Conservation (phyloP, 768 basidiomycete genomes). For the Grammothele lineata region DNA sequence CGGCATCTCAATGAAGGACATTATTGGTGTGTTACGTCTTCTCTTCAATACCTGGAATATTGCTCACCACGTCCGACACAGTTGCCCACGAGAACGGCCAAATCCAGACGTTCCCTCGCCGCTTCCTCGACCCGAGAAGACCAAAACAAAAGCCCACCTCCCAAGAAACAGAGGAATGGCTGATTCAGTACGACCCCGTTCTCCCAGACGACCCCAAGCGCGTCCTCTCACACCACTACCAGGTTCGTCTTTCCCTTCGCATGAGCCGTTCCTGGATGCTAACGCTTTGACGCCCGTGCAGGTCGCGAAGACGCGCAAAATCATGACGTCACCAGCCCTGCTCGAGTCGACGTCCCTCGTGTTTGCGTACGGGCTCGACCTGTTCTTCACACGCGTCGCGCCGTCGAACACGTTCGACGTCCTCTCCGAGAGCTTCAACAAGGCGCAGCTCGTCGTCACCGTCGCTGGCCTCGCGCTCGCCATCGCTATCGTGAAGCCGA, state of each 20-base stretch:
- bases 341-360: constrained; percentile 92
- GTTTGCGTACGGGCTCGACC: constrained; percentile 81
- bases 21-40: constrained; percentile 62
- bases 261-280: no score
- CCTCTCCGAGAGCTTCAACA: constrained; percentile 89
- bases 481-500: constrained; percentile 79
- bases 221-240: constrained; percentile 52
- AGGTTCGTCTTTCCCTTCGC: constrained; percentile 32
- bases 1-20: constrained; percentile 82
- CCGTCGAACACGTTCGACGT: constrained; percentile 93
- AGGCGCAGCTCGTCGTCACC: constrained; percentile 83
- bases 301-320: constrained; percentile 64
- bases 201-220: constrained; percentile 63
- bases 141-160: constrained; percentile 72
- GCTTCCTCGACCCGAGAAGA: constrained; percentile 78
- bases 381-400: constrained; percentile 81
- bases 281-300: constrained; percentile 27
- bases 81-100: constrained; percentile 76
- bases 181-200: constrained; percentile 81
- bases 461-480: constrained; percentile 66
- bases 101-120: constrained; percentile 68
- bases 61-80: constrained; percentile 25
- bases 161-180: constrained; percentile 80
- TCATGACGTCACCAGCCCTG: constrained; percentile 77
- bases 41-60: neutral